Evolutionary conservation across 164 flowering plant genomes (phyloP).

Genomic region (Annona cherimola): DNA sequence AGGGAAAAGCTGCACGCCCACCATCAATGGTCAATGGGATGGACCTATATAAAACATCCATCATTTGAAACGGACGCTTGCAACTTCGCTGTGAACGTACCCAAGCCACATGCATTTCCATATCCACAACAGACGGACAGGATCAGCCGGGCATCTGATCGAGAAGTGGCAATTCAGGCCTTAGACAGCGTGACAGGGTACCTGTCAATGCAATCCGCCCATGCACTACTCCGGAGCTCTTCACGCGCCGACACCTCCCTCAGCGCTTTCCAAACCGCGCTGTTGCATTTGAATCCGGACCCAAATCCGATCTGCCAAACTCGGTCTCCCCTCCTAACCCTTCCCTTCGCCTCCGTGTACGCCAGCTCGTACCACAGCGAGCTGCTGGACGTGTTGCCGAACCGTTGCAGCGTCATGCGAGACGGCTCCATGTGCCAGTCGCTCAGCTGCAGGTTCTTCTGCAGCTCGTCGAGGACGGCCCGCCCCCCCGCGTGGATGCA

Average conservation of each 20-base stretch:
- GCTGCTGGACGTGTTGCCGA: slow-evolving; percentile 76
- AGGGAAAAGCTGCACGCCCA: no score
- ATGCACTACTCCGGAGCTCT: slow-evolving; percentile 38
- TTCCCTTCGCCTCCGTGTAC: slow-evolving; percentile 66
- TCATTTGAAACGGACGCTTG: no score
- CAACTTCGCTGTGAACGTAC: no score
- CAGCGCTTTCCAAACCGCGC: slow-evolving; percentile 81
- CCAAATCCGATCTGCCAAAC: slow-evolving; percentile 93
- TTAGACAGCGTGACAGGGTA: slow-evolving; percentile 53
- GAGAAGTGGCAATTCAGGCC: not conserved
- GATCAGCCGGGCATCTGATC: no score
- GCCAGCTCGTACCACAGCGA: slow-evolving; percentile 55
- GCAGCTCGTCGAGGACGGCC: slow-evolving; percentile 71
- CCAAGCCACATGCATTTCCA: no score
- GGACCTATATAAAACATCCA: no score
- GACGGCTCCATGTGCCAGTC: slow-evolving; percentile 92
- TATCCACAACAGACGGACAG: no score
- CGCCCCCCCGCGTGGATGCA: slow-evolving; percentile 84
- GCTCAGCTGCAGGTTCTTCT: slow-evolving; percentile 62
- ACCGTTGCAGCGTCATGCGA: slow-evolving; percentile 77
- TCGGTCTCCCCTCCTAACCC: slow-evolving; percentile 54
- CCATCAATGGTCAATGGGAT: no score
- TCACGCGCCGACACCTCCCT: slow-evolving; percentile 21
- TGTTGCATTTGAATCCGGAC: slow-evolving; percentile 87
- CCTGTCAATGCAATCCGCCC: slow-evolving; percentile 43